Evolutionary conservation across 371 early-diverging fungal species (phyloP).

Genomic region (Blakeslea trispora): DNA sequence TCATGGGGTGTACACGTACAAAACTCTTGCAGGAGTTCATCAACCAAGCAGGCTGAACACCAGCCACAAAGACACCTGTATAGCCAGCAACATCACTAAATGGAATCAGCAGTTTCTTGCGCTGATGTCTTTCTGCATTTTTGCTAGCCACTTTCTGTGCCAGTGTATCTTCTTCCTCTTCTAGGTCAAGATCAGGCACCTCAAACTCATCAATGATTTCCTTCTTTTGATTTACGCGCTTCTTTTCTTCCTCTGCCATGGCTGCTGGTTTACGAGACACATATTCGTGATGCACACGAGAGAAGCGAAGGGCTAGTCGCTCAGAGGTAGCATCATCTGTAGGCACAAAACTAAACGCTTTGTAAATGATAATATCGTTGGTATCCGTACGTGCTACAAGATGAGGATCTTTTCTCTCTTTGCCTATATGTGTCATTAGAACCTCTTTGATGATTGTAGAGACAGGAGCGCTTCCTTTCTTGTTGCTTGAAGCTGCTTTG

Average conservation of each 20-base stretch:
- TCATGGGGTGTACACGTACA: constrained; percentile 83
- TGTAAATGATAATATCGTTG: constrained; percentile 77
- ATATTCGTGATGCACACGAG: constrained; percentile 69
- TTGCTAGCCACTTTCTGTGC: constrained; percentile 30
- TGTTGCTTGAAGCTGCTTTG: not conserved
- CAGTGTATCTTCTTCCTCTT: constrained; percentile 14
- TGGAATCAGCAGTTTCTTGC: constrained; percentile 49
- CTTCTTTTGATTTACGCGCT: constrained; percentile 20
- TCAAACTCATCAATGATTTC: constrained; percentile 29
- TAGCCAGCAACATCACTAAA: constrained; percentile 76
- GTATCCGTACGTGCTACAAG: constrained; percentile 68
- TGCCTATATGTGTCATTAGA: constrained; percentile 67
- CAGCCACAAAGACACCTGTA: constrained; percentile 87
- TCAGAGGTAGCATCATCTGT: constrained; percentile 27
- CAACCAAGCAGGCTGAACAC: constrained; percentile 80
- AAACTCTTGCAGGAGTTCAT: constrained; percentile 69
- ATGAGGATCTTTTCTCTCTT: constrained; percentile 61
- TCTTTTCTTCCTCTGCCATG: constrained; percentile 5
- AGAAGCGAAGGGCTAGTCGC: constrained; percentile 73
- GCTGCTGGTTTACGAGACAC: constrained; percentile 56
- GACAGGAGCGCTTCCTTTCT: constrained; percentile 3
- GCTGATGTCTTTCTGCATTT: constrained; percentile 11
- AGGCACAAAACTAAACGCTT: constrained; percentile 59
- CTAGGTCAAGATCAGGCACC: constrained; percentile 22
- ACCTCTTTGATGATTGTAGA: constrained; percentile 66